Evolutionary conservation across 495 filamentous ascomycete genomes (phyloP).

Genomic region (Annulohypoxylon stygium): DNA sequence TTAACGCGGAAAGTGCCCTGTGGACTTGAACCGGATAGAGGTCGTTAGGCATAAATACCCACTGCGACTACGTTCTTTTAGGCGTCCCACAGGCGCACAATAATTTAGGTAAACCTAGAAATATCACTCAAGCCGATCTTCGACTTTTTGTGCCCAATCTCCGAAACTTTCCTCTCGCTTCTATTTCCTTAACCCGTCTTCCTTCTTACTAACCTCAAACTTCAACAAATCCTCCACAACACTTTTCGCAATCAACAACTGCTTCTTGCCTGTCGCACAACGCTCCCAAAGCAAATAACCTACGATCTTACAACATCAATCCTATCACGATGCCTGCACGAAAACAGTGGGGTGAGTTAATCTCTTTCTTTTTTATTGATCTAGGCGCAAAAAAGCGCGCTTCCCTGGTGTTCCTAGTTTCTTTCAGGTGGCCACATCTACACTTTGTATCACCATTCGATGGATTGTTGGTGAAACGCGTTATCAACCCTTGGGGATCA

Average conservation of each 20-base stretch:
- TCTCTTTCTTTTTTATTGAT: conserved; percentile 10
- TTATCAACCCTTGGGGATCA: conserved; percentile 16
- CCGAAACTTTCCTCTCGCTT: conserved; percentile 22
- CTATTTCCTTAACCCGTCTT: background rate
- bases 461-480: conserved; percentile 20
- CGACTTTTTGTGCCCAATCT: conserved; percentile 39
- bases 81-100: conserved; percentile 22
- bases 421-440: conserved; percentile 30
- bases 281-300: background rate
- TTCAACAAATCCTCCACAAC: background rate
- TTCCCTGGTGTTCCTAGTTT: background rate
- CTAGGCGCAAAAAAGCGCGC: conserved; percentile 30
- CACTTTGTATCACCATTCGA: conserved; percentile 23
- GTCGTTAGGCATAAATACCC: conserved; percentile 18
- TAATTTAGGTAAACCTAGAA: conserved; percentile 42
- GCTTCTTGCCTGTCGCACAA: conserved; percentile 9
- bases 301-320: conserved; percentile 12
- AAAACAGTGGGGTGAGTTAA: conserved; percentile 56
- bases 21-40: conserved; percentile 21
- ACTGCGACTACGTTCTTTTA: conserved; percentile 21
- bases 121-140: conserved; percentile 28
- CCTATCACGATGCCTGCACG: conserved; percentile 48
- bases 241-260: conserved; percentile 15
- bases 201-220: conserved; percentile 8
- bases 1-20: conserved; percentile 16